phyloP scores from a whole-genome alignment of 768 basidiomycete genomes.

The Neoboletus subvelutipes region DNA sequence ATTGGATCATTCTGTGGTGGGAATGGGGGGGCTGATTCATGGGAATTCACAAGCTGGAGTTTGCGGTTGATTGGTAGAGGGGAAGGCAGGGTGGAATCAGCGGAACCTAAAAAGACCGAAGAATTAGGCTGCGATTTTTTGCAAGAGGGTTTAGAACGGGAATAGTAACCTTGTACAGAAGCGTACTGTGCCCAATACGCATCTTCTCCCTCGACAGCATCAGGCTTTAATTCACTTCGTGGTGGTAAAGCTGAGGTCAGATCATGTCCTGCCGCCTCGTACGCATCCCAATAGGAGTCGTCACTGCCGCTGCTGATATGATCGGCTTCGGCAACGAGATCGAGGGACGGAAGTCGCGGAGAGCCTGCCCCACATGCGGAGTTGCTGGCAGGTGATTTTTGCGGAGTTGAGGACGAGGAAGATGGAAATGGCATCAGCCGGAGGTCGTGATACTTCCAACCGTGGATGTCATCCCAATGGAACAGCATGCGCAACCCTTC shows the following conservation, averaged over 20 bases:
- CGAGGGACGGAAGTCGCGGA: background rate
- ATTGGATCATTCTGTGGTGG: constrained; percentile 10
- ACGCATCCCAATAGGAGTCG: constrained; percentile 69
- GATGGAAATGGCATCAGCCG: constrained; percentile 70
- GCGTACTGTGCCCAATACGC: constrained; percentile 80
- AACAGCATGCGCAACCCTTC: constrained; percentile 61
- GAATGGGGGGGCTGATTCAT: background rate
- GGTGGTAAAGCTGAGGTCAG: constrained; percentile 12
- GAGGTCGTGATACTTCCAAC: constrained; percentile 73
- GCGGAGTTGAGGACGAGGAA: constrained; percentile 30
- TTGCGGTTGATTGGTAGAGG: constrained; percentile 35
- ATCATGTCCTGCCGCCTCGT: constrained; percentile 42
- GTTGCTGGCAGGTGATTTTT: constrained; percentile 27
- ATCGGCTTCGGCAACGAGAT: constrained; percentile 12
- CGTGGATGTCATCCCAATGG: constrained; percentile 54
- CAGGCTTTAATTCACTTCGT: constrained; percentile 17
- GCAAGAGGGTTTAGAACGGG: constrained; percentile 15
- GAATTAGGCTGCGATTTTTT: constrained; percentile 6
- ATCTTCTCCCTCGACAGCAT: constrained; percentile 41
- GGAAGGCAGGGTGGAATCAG: constrained; percentile 68
- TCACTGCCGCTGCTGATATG: constrained; percentile 37
- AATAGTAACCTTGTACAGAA: constrained; percentile 57
- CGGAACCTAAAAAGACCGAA: constrained; percentile 49
- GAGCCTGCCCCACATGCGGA: constrained; percentile 15
- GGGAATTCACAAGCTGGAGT: constrained; percentile 15